Conservation (phyloP, 495 filamentous ascomycete genomes). For the Daldinia bambusicola region DNA sequence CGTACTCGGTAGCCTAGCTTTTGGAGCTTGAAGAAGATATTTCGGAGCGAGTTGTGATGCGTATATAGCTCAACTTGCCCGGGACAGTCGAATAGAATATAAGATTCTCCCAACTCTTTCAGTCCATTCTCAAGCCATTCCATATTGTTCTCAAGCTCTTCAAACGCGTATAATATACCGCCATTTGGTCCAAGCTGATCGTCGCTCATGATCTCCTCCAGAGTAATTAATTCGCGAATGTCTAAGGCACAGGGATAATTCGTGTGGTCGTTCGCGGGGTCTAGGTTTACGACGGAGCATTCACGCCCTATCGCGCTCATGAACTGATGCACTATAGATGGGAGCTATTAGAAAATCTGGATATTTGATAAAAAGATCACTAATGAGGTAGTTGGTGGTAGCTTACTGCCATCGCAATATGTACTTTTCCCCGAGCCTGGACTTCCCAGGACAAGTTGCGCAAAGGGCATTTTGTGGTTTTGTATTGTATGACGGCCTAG, state of each 20-base stretch:
- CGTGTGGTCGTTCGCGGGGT: constrained; percentile 92
- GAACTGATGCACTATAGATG: constrained; percentile 83
- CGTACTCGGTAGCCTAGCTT: constrained; percentile 92
- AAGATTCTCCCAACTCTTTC: constrained; percentile 83
- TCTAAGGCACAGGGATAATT: constrained; percentile 88
- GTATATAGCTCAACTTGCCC: constrained; percentile 98
- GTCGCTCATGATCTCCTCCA: constrained; percentile 96
- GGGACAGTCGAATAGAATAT: constrained; percentile 94
- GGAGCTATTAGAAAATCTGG: neutral
- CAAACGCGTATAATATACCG: constrained; percentile 89
- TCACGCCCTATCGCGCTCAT: constrained; percentile 92
- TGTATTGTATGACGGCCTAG: neutral
- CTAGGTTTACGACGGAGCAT: constrained; percentile 94
- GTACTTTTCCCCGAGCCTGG: constrained; percentile 96
- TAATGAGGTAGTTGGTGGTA: neutral
- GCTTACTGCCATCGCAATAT: constrained; percentile 89
- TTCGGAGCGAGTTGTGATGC: constrained; percentile 87
- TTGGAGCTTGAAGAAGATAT: constrained; percentile 88
- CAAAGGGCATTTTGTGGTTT: constrained; percentile 56
- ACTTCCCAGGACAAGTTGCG: constrained; percentile 88
- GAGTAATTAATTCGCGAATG: constrained; percentile 83
- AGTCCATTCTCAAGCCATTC: constrained; percentile 88
- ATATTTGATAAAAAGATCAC: neutral
- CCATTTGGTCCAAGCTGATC: constrained; percentile 93
- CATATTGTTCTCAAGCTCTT: constrained; percentile 91